Evolutionary conservation across 2,329 filamentous ascomycete species (phyloP), one percentile per base, ranked within the genome.

Genomic region (Aspergillus clavatus): DNA sequence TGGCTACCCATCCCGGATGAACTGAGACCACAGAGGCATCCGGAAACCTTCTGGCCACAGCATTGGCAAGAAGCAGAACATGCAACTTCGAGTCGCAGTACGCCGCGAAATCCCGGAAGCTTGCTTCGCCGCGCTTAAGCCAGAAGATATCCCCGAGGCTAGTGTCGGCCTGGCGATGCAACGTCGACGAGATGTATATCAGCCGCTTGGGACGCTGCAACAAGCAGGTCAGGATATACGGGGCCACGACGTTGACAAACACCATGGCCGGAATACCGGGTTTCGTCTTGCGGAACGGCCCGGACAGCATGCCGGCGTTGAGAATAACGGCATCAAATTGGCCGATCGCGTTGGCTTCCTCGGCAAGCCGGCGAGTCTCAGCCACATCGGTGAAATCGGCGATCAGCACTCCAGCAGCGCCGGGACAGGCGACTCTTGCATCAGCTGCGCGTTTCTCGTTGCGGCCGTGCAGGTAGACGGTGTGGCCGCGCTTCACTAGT

Each of bases 51-150:
- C 72, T 64, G 2, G 77, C 72, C 38, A 81, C 73, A 5, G 72
- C 75, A 46, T 75, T 76, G 0, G 77, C 73, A 22, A 82, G 63
- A 53, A 81, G 63, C 33, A 78, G 63, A 36, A 77, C 71, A 52
- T 81, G 76, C n/a, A 81, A 54, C 61, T 82, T 82, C 40, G 66
- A 74, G 49, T 79, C 76, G 48, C 65, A 68, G 52, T 81, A 81
- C 1, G 72, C 72, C 2, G 61, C 53, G 11, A 62, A 63, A 4
- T 61, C 57, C 35, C 59, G 56, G 40, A 62, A 74, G 8, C 45
- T 47, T 28, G 49, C 51, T 45, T 68, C 63, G 5, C 59, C 66
- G 4, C 68, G 61, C 38, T 65, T 41, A 4, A 67, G 44, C 65
- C 69, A 71, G 3, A 67, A 61, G 19, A 72, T 58, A 40, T 72